Evolutionary conservation across 495 filamentous ascomycete genomes (phyloP), one percentile per base, ranked within the genome.

Genomic region (Cairneyella variabilis): DNA sequence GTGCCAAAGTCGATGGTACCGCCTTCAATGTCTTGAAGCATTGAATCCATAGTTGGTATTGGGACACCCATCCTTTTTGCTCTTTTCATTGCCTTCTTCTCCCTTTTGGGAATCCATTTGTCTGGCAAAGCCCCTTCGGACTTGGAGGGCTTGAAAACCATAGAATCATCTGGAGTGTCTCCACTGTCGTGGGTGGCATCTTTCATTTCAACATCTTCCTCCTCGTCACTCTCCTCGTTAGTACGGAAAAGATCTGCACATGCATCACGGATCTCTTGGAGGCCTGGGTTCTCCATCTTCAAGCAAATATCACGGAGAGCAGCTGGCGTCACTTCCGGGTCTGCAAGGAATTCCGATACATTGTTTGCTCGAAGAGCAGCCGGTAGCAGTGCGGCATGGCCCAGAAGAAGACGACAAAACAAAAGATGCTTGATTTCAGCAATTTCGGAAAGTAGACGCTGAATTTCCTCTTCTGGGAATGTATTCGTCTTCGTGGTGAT

Each of bases 221-320:
- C 55, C 3, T 55, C 57, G 18, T 66, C 55, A 3, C 54, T 56
- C 37, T 74, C 69, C 51, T 71, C 69, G n/a, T n/a, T n/a, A n/a
- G 66, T 65, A 34, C 71, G 61, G 10, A 62, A 47, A 53, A 78
- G 70, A 61, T 80, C 76, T 14, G 77, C 74, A 58, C 76, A 78
- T 17, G 76, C 75, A 61, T 79, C 72, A 18, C 75, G 69, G 26
- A 78, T 69, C 11, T 72, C 69, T 57, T 79, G 69, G 3, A 76
- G 63, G 26, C 62, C 66, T 16, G 74, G 73, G 23, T 66, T 56
- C 36, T 77, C 73, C 16, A 80, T 61, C 42, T 67, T 71, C 17
- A 79, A 65, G 36, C 71, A 75, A 6, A 79, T 58, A 52, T 78
- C 76, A 17, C 74, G 64, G 8, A 80, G 52, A 46, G 77, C 74